Conservation (phyloP, 169 alveolate species). For the Cyclospora cayetanensis region DNA sequence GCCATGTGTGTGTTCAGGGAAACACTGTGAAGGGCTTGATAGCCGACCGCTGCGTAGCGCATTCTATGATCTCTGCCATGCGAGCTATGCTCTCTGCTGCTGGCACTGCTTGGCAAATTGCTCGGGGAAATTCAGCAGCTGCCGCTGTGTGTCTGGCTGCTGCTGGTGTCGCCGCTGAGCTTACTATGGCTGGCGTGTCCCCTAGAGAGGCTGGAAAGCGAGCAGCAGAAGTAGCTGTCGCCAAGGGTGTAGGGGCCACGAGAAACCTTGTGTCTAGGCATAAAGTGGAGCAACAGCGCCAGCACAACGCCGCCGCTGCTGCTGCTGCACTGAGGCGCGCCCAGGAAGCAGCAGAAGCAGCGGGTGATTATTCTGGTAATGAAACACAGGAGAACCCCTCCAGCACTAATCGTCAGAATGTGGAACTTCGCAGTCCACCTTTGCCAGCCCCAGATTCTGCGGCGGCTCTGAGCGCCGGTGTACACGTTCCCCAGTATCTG, state of each 20-base stretch:
- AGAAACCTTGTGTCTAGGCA: neutral
- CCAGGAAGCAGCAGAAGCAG: conserved; percentile 9
- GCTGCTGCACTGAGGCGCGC: conserved; percentile 31
- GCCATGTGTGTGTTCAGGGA: too few species aligned
- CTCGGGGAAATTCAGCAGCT: neutral
- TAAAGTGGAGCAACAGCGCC: neutral
- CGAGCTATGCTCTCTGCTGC: neutral
- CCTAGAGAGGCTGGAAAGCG: neutral
- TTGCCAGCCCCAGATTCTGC: conserved; percentile 23
- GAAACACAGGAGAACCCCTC: too few species aligned
- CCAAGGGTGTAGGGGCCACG: neutral
- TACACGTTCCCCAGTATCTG: conserved; percentile 1
- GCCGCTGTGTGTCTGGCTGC: neutral
- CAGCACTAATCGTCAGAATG: too few species aligned
- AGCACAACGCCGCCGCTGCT: neutral
- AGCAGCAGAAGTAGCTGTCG: conserved; percentile 22
- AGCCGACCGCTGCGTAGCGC: neutral
- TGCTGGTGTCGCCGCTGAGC: conserved; percentile 35
- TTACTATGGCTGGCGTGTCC: neutral
- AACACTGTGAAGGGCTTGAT: conserved; percentile 23
- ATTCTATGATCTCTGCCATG: neutral
- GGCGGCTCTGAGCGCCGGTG: neutral
- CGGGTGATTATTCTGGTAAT: too few species aligned
- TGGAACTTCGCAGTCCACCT: too few species aligned
- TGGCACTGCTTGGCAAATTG: neutral